phyloP scores from a whole-genome alignment of 768 basidiomycete species.

The Macrolepiota dolichaula region DNA sequence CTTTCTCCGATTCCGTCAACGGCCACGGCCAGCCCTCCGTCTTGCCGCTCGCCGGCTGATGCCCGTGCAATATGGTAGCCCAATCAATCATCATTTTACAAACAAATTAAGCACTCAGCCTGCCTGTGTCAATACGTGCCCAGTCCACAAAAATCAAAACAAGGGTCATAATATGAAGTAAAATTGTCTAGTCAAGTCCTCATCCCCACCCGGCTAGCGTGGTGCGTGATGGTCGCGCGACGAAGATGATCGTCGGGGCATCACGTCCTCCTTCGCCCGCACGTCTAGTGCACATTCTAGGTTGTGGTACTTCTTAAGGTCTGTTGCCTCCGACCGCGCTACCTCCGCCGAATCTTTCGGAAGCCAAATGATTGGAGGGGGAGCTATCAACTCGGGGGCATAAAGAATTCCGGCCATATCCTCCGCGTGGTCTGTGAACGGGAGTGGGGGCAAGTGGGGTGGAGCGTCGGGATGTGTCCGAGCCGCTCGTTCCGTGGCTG shows the following conservation, averaged over 20 bases:
- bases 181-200: constrained; percentile 5
- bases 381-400: constrained; percentile 77
- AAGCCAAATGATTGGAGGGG: constrained; percentile 81
- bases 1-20: constrained; percentile 3
- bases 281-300: constrained; percentile 71
- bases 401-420: constrained; percentile 78
- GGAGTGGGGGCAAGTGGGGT: constrained; percentile 62
- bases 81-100: neutral
- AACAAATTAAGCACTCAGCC: constrained; percentile 3
- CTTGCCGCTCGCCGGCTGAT: neutral
- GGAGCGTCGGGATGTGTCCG: constrained; percentile 77
- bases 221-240: constrained; percentile 20
- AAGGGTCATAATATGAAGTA: constrained; percentile 11
- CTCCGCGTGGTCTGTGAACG: constrained; percentile 73
- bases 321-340: constrained; percentile 70
- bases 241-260: constrained; percentile 31
- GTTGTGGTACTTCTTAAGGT: constrained; percentile 72
- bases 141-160: constrained; percentile 1
- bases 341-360: constrained; percentile 75
- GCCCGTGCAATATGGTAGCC: no score
- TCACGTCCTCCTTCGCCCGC: constrained; percentile 49
- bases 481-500: constrained; percentile 74
- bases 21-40: neutral
- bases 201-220: constrained; percentile 19
- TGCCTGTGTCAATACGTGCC: neutral